Evolutionary conservation across 305 asterid species (phyloP), one percentile per base, ranked within the genome.

Genomic region (Stenogyne calaminthoides): DNA sequence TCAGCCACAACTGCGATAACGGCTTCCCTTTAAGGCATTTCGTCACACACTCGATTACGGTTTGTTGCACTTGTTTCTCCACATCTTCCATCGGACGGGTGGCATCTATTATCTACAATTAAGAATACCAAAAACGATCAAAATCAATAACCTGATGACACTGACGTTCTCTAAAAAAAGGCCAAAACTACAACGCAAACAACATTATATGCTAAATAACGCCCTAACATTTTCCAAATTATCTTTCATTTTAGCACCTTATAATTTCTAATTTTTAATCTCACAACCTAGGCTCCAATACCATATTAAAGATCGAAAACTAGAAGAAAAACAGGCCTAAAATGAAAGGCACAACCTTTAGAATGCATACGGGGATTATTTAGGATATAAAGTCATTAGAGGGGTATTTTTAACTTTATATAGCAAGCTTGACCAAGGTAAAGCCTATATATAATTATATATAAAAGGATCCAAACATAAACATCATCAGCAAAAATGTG

Each of bases 1-100:
- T 71, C n/a, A 49, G 77, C 89, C 89, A 83, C 51, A 85, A 75
- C 76, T 74, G 63, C 12, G 64, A 68, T 7, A 83, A 63, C 5
- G 85, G 83, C 84, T 83, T 85, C 74, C 85, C 85, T 51, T 78
- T 49, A 55, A 37, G 74, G 74, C 89, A 83, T 15, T 46, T 39
- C 72, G 8, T 29, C 39, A 85, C 67, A 56, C 86, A 83, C n/a
- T 82, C 87, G 59, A 36, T 29, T 22, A 72, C 88, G 0, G 32
- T 64, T 58, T 80, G 70, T 29, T 73, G 76, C 70, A 86, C 62
- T 55, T 73, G 79, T 65, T 80, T 74, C 81, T 76, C 83, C 11
- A 86, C 76, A 10, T 86, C 88, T 78, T 75, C 86, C 3, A 84
- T 60, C 16, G 89, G 71, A 70, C 73, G 84, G 14, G 79, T 60